Base-by-base conservation (phyloP, 2,329 filamentous ascomycete genomes). In the Hypoxylon sp. region DNA sequence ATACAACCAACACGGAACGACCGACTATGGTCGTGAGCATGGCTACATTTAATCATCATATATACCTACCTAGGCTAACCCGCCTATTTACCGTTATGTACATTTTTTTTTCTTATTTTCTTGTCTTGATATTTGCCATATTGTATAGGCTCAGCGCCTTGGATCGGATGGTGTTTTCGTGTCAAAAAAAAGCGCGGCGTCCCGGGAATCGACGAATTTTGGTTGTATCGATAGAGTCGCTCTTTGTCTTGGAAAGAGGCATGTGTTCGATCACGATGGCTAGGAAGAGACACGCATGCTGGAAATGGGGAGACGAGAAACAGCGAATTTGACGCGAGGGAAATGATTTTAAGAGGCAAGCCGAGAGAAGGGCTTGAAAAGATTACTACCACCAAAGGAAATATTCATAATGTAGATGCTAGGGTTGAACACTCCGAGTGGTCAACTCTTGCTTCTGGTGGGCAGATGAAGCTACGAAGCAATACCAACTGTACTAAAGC, bases 1-100 rank as follows among this genome's bases (percentile, higher is more conserved):
- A 46, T 63, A 63, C 23, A 56, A 31, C 37, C 57, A 57, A n/a
- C 34, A 44, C 6, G 59, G 56, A 32, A 47, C 57, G 8, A 49
- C 63, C 21, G 53, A 57, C 30, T 57, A 51, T 42, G 44, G 45
- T 23, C 57, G 59, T 32, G 60, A 61, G 9, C 63, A 67, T 40
- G 60, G 59, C 42, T 67, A 63, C 43, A 64, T 67, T 44, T 67
- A 34, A 63, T 4, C 37, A 17, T 17, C 4, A 23, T 55, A 38
- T 35, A 25, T 47, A 30, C 42, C 31, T 5, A 19, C 27, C 20
- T 12, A 26, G 20, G 31, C 26, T 35, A 49, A n/a, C 23, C 15
- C 34, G 38, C 37, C 30, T 5, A 32, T 23, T 13, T 16, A 37
- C 27, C 30, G 11, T 27, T 32, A 31, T 53, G 37, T 50, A 55